Conservation (phyloP, 2,329 filamentous ascomycete species). For the Alternaria longipes region DNA sequence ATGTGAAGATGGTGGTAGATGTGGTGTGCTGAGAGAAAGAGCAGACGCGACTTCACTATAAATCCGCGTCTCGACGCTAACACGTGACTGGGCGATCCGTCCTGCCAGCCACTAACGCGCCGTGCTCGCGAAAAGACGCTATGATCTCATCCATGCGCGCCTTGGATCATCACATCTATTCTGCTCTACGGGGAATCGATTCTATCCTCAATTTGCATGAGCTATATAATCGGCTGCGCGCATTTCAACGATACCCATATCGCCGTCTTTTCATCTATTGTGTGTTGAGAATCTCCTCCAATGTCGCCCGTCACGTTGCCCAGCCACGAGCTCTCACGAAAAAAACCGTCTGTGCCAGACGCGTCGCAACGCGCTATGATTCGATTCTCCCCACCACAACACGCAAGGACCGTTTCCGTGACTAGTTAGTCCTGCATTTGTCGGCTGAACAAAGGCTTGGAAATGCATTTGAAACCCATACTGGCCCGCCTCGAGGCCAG, state of each 20-base stretch:
- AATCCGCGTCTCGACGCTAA: constrained; percentile 23
- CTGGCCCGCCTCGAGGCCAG: constrained; percentile 20
- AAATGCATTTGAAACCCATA: constrained; percentile 32
- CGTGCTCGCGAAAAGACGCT: constrained; percentile 31
- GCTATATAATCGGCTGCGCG: constrained; percentile 2
- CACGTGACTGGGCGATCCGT: constrained; percentile 36
- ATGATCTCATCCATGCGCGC: constrained; percentile 39
- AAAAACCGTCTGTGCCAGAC: constrained; percentile 40
- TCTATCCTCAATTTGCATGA: background rate
- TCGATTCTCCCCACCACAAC: constrained; percentile 44
- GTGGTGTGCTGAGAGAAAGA: constrained; percentile 29
- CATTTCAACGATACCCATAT: constrained; percentile 31
- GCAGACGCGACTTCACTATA: constrained; percentile 35
- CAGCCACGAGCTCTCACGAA: constrained; percentile 38
- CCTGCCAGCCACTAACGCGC: constrained; percentile 26
- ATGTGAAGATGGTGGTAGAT: constrained; percentile 34
- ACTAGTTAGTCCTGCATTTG: constrained; percentile 32
- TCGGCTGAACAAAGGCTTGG: constrained; percentile 45
- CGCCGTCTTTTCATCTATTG: background rate
- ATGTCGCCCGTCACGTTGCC: constrained; percentile 27
- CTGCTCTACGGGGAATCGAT: background rate
- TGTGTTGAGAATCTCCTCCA: constrained; percentile 10
- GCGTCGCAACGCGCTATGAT: constrained; percentile 47
- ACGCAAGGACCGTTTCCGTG: constrained; percentile 36
- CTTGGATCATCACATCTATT: constrained; percentile 15